phyloP scores from a whole-genome alignment of 2,329 filamentous ascomycete genomes.

The Epicoccum nigrum region DNA sequence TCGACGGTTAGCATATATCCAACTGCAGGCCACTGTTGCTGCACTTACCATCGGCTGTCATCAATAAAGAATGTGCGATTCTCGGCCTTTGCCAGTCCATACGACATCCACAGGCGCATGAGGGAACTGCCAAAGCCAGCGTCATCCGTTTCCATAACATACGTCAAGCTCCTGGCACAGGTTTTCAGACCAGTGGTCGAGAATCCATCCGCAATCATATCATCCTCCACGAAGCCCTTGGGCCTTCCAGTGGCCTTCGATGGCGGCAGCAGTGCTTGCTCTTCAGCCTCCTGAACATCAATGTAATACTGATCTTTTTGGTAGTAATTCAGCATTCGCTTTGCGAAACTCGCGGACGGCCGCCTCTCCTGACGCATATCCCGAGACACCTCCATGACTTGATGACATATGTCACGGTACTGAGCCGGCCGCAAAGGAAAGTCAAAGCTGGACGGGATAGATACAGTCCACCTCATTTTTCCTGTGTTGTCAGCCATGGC shows the following conservation, averaged over 20 bases:
- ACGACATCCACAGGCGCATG: slow-evolving; percentile 82
- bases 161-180: slow-evolving; percentile 76
- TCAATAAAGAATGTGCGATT: slow-evolving; percentile 82
- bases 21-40: background rate
- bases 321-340: slow-evolving; percentile 60
- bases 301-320: slow-evolving; percentile 71
- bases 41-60: slow-evolving; percentile 71
- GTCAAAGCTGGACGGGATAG: slow-evolving; percentile 68
- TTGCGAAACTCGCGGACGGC: slow-evolving; percentile 31
- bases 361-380: slow-evolving; percentile 48
- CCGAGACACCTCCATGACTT: slow-evolving; percentile 69
- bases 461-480: slow-evolving; percentile 77
- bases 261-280: slow-evolving; percentile 64
- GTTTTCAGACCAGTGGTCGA: slow-evolving; percentile 52
- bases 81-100: slow-evolving; percentile 77
- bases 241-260: slow-evolving; percentile 48
- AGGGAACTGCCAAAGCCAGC: slow-evolving; percentile 79
- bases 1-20: slow-evolving; percentile 20
- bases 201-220: slow-evolving; percentile 37
- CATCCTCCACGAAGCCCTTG: slow-evolving; percentile 47
- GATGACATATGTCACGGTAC: slow-evolving; percentile 72
- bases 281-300: slow-evolving; percentile 75
- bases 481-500: slow-evolving; percentile 70
- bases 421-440: slow-evolving; percentile 72
- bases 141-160: slow-evolving; percentile 74